phyloP scores from a whole-genome alignment of 108 stramenopile genomes.

The Stephanodiscus minutulus region DNA sequence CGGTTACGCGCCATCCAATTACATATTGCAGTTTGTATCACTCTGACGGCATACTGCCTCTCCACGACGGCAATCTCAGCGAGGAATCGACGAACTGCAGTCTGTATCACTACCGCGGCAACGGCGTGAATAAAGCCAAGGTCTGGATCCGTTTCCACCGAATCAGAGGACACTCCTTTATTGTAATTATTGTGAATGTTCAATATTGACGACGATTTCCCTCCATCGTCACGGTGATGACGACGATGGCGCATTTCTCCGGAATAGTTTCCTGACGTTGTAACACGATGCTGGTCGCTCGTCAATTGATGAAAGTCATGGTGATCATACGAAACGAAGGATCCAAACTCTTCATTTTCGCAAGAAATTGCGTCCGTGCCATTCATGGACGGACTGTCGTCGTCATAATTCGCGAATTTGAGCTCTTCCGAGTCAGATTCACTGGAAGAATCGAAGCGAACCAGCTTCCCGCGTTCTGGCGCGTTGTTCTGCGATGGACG shows the following conservation, averaged over 20 bases:
- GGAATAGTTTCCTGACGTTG: slow-evolving; percentile 30
- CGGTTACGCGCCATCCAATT: slow-evolving; percentile 28
- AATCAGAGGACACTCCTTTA: slow-evolving; percentile 24
- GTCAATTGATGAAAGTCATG: slow-evolving; percentile 31
- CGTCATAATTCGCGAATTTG: slow-evolving; percentile 19
- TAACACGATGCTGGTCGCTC: slow-evolving; percentile 19
- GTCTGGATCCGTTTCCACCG: slow-evolving; percentile 37
- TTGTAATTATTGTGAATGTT: slow-evolving; percentile 2
- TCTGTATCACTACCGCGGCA: slow-evolving; percentile 83
- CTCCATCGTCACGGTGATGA: slow-evolving; percentile 8
- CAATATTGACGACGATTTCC: slow-evolving; percentile 5
- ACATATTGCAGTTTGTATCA: slow-evolving; percentile 39
- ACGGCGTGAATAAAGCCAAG: slow-evolving; percentile 69
- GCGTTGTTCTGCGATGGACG: slow-evolving; percentile 1
- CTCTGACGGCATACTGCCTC: slow-evolving; percentile 38
- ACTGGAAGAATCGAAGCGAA: slow-evolving; percentile 32
- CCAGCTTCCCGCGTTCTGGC: slow-evolving; percentile 20
- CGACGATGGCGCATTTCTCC: slow-evolving; percentile 27
- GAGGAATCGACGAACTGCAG: slow-evolving; percentile 64
- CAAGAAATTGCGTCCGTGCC: slow-evolving; percentile 28
- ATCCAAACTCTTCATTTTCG: slow-evolving; percentile 34
- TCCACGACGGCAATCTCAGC: slow-evolving; percentile 56
- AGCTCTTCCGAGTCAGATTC: slow-evolving; percentile 31
- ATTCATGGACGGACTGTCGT: slow-evolving; percentile 18
- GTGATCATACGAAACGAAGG: slow-evolving; percentile 27